Base-by-base conservation (phyloP, 768 basidiomycete genomes). In the Filobasidium wieringae region DNA sequence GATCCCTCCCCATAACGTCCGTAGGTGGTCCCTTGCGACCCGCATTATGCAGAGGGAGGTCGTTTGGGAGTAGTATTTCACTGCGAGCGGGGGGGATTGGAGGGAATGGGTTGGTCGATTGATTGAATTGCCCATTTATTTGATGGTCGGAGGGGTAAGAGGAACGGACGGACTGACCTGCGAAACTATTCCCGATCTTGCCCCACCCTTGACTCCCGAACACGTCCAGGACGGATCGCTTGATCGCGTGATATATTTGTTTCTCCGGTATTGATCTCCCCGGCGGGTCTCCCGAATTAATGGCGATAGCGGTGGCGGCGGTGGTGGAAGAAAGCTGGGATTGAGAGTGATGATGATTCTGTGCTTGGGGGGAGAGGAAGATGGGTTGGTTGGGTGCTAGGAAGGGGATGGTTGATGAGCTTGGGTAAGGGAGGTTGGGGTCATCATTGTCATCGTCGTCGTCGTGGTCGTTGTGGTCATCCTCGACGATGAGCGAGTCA, bases 21-120 rank as follows among this genome's bases (percentile, higher is more conserved):
- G 53, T 22, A 55, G 17, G 22, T 60, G 59, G 31, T 60, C 59
- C 19, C 59, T 32, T 3, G 59, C 59, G 29, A 60, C 59, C 22
- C 59, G 53, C 22, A 60, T n/a, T 36, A 60, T 60, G 47, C 59
- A 60, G 17, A 60, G 45, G 4, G 52, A 54, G 29, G 59, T 60
- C 22, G 59, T 60, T 37, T 54, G 59, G 6, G 59, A 60, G 32
- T 54, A 60, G 54, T 60, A 60, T 34, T 49, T 43, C 2, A 60
- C 59, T 60, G 27, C 41, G n/a, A n/a, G n/a, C n/a, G n/a, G n/a
- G 8, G 14, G 22, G 11, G 22, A 24, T 11, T 11, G 43, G 26
- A 24, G 9, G 26, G 19, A 19, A 37, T 11, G 36, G 19, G 36
- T 19, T 11, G 36, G 36, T n/a, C n/a, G n/a, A n/a, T n/a, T n/a